Evolutionary conservation across 2,329 filamentous ascomycete genomes (phyloP).

Genomic region (Talaromyces sp.): DNA sequence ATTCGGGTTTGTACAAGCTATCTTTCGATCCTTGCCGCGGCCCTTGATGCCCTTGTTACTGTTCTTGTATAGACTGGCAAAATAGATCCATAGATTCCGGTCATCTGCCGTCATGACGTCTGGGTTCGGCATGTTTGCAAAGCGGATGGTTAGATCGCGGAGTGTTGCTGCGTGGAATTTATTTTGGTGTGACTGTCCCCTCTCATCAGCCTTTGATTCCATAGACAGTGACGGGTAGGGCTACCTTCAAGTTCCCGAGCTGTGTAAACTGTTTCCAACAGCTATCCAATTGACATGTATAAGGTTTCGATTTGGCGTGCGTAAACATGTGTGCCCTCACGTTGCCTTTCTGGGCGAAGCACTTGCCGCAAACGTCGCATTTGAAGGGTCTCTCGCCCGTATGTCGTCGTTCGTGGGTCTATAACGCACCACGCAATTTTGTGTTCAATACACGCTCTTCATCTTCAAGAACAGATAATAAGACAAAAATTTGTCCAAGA

Average conservation of each 20-base stretch:
- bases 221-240: not conserved
- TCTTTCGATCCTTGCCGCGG: slow-evolving; percentile 71
- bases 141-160: slow-evolving; percentile 65
- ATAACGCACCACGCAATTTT: slow-evolving; percentile 14
- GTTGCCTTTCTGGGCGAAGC: slow-evolving; percentile 82
- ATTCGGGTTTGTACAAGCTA: slow-evolving; percentile 27
- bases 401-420: slow-evolving; percentile 85
- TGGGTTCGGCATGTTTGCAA: slow-evolving; percentile 61
- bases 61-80: slow-evolving; percentile 87
- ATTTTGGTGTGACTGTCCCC: slow-evolving; percentile 76
- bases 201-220: not conserved
- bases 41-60: slow-evolving; percentile 98
- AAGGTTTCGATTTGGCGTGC: slow-evolving; percentile 73
- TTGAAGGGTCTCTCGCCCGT: slow-evolving; percentile 81
- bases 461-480: not conserved
- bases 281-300: slow-evolving; percentile 73
- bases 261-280: slow-evolving; percentile 89
- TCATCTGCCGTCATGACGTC: slow-evolving; percentile 65
- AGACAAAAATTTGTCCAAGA: not conserved
- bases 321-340: slow-evolving; percentile 79
- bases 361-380: slow-evolving; percentile 75
- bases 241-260: slow-evolving; percentile 84
- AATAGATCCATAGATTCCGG: slow-evolving; percentile 77
- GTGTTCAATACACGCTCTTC: slow-evolving; percentile 6
- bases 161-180: slow-evolving; percentile 82